Evolutionary conservation across 2,329 filamentous ascomycete genomes (phyloP).

Genomic region (Ilyonectria sp.): DNA sequence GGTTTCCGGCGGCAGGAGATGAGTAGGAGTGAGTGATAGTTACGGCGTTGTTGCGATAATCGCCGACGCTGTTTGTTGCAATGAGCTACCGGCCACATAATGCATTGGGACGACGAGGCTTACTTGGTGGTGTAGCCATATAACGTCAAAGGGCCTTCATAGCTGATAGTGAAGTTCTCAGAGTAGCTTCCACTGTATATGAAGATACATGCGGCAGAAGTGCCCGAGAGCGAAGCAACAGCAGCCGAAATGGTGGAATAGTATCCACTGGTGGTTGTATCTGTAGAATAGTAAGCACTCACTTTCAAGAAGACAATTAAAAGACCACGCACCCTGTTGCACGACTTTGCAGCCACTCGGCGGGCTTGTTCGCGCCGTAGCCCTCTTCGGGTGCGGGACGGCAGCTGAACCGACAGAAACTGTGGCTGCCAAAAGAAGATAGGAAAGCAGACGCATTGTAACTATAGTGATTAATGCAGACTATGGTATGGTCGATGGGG

Average conservation of each 20-base stretch:
- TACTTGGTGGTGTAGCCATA: constrained; percentile 13
- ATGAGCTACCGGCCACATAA: not conserved
- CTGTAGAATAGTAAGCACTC: not conserved
- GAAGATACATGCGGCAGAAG: constrained; percentile 4
- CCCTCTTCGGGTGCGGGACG: not conserved
- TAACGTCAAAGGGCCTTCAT: constrained; percentile 4
- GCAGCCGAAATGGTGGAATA: constrained; percentile 1
- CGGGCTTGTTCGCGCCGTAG: not conserved
- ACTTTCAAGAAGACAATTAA: not conserved
- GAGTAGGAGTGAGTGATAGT: constrained; percentile 3
- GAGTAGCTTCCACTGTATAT: constrained; percentile 2
- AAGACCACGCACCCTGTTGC: not conserved
- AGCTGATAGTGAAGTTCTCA: constrained; percentile 3
- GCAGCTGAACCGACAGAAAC: not conserved
- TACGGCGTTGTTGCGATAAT: constrained; percentile 3
- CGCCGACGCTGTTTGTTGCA: not conserved
- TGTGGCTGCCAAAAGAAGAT: not conserved
- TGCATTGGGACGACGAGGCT: not conserved
- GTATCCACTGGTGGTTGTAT: not conserved
- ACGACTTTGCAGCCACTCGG: not conserved
- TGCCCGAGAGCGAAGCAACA: not conserved
- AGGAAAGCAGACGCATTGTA: not conserved
- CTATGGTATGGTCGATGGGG: not conserved
- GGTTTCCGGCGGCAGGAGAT: not conserved
- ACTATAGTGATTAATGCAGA: not conserved